A percentile compares a stretch with the other conserved stretches of the same genome.
Conservation (phyloP, 192 early-diverging fungal genomes). For the Fimicolochytrium jonesii region DNA sequence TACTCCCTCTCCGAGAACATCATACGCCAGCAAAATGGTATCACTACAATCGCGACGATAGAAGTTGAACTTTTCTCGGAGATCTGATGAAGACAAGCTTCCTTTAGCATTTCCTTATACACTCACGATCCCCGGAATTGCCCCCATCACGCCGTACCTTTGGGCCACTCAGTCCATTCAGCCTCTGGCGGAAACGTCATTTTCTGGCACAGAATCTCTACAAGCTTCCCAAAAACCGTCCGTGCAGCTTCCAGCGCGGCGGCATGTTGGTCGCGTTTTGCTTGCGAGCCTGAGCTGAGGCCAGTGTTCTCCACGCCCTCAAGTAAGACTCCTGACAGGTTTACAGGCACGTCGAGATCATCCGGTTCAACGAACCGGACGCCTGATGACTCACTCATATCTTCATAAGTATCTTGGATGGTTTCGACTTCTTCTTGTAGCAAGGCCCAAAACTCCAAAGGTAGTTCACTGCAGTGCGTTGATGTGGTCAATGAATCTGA, state of each 20-base stretch:
- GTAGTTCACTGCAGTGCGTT: slow-evolving; percentile 13
- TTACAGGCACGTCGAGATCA: no score
- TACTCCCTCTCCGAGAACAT: slow-evolving; percentile 22
- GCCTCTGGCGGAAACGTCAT: slow-evolving; percentile 20
- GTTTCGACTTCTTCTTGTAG: slow-evolving; percentile 19
- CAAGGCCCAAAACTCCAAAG: slow-evolving; percentile 16
- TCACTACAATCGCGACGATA: slow-evolving; percentile 32
- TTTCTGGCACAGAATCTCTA: slow-evolving; percentile 21
- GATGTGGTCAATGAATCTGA: not conserved
- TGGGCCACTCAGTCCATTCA: slow-evolving; percentile 24
- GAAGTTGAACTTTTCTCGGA: slow-evolving; percentile 27
- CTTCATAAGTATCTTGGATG: no score
- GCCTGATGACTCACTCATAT: no score
- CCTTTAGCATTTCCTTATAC: no score
- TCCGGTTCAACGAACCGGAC: no score
- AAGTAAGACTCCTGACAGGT: no score
- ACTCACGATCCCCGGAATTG: not conserved
- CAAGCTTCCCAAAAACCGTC: slow-evolving; percentile 18
- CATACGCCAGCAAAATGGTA: slow-evolving; percentile 21
- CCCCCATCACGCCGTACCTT: slow-evolving; percentile 6
- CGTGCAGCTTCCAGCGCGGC: slow-evolving; percentile 11
- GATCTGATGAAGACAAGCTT: no score
- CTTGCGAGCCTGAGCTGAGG: not conserved
- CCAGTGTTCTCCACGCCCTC: no score
- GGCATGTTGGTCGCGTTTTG: not conserved